These are phyloP conservation scores for Pyrrhoderma lamaoense DNA, from an alignment of 1,284 basidiomycete species.

Conservation along the genomic window DNA sequence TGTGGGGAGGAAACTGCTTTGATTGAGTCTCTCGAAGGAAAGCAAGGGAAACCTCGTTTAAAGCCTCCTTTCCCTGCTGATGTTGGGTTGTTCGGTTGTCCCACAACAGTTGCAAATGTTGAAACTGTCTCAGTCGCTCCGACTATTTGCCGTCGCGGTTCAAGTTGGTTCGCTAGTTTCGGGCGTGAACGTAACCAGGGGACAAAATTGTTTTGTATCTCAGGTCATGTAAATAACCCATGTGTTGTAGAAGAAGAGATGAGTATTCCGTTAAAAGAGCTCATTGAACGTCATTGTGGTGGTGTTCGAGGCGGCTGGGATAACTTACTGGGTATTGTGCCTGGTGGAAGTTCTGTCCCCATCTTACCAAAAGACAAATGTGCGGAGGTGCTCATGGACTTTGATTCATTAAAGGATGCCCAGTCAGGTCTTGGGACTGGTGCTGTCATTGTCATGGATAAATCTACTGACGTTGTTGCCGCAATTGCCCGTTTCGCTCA, in stretches of 20 bases:
- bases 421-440: slow-evolving; percentile 95
- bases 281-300: slow-evolving; percentile 95
- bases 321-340: slow-evolving; percentile 90
- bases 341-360: slow-evolving; percentile 95
- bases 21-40: slow-evolving; percentile 95
- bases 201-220: slow-evolving; percentile 94
- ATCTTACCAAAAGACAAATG: slow-evolving; percentile 80
- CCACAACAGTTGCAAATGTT: slow-evolving; percentile 96
- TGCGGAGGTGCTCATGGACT: slow-evolving; percentile 93
- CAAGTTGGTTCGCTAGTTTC: slow-evolving; percentile 90
- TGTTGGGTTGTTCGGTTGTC: slow-evolving; percentile 94
- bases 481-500: slow-evolving; percentile 92
- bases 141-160: slow-evolving; percentile 90
- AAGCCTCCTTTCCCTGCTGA: slow-evolving; percentile 99
- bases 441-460: slow-evolving; percentile 98
- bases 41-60: slow-evolving; percentile 95
- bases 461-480: slow-evolving; percentile 88
- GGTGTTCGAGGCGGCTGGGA: slow-evolving; percentile 95
- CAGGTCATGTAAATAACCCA: slow-evolving; percentile 97
- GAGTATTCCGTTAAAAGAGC: slow-evolving; percentile 91
- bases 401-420: slow-evolving; percentile 93
- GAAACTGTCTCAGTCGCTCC: slow-evolving; percentile 98
- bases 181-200: slow-evolving; percentile 92
- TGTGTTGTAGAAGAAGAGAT: slow-evolving; percentile 99
- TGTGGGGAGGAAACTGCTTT: slow-evolving; percentile 98